Conservation (phyloP, 805 yeast genomes). For the Lipomyces yamadae region DNA sequence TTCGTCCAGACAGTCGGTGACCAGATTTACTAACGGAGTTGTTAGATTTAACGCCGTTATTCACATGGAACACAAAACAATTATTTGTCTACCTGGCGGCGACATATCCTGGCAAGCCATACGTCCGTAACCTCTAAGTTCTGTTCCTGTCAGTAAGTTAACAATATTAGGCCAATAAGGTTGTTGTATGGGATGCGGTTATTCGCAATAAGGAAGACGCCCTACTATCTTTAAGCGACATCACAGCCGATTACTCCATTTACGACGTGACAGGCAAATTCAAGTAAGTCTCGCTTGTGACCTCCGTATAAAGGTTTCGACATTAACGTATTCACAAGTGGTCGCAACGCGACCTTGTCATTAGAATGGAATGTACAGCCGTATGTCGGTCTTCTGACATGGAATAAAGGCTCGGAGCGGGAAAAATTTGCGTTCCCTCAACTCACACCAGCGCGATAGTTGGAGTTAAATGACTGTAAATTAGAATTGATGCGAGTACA, state of each 20-base stretch:
- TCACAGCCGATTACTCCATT: constrained; percentile 75
- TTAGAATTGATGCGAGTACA: not conserved
- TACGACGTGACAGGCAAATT: constrained; percentile 77
- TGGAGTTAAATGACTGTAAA: not conserved
- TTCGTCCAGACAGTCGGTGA: not conserved
- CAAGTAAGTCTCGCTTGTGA: constrained; percentile 32
- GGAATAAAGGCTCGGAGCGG: constrained; percentile 29
- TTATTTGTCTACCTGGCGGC: constrained; percentile 91
- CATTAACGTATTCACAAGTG: constrained; percentile 45
- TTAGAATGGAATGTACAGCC: constrained; percentile 95
- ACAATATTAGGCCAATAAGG: constrained; percentile 52
- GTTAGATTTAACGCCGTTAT: constrained; percentile 73
- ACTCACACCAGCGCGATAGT: not conserved
- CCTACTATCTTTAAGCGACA: constrained; percentile 54
- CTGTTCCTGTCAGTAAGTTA: not conserved
- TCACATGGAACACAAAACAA: constrained; percentile 97
- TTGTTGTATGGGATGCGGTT: constrained; percentile 91
- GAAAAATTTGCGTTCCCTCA: constrained; percentile 30
- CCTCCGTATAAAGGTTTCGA: not conserved
- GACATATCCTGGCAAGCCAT: constrained; percentile 63
- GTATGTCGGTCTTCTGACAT: constrained; percentile 75
- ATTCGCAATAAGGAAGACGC: constrained; percentile 66
- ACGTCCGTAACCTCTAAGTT: constrained; percentile 40
- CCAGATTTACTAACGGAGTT: not conserved
- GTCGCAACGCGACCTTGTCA: constrained; percentile 67